Conservation (phyloP, 202 grass and related monocot genomes). For the Hordeum pubiflorum region DNA sequence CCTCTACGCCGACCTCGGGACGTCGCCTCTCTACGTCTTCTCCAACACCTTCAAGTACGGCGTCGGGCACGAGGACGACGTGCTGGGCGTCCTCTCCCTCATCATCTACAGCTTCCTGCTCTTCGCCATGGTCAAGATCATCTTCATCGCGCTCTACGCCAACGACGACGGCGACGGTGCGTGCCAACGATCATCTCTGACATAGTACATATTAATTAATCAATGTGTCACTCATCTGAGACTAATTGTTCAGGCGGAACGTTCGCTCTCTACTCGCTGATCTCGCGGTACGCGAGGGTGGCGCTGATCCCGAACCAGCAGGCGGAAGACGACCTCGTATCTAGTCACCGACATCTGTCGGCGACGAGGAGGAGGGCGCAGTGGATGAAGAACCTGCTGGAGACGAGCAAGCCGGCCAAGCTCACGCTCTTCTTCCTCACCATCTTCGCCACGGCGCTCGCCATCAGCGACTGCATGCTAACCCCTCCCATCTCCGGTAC, state of each 20-base stretch:
- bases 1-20: constrained; percentile 60
- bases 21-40: constrained; percentile 55
- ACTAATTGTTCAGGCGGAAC: constrained; percentile 43
- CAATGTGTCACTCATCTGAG: not conserved
- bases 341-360: constrained; percentile 33
- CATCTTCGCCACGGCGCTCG: constrained; percentile 58
- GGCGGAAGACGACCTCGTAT: constrained; percentile 54
- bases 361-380: constrained; percentile 37
- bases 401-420: constrained; percentile 29
- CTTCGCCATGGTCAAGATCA: constrained; percentile 51
- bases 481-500: constrained; percentile 67
- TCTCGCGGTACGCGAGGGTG: constrained; percentile 63
- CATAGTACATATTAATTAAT: not conserved
- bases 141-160: constrained; percentile 56
- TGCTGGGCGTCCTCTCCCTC: constrained; percentile 56
- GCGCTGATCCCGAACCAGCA: constrained; percentile 65
- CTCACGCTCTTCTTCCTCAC: constrained; percentile 46
- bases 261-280: constrained; percentile 71
- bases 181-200: not conserved
- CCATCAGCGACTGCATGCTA: constrained; percentile 65
- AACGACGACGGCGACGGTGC: constrained; percentile 53
- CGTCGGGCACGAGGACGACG: constrained; percentile 26
- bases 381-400: constrained; percentile 56
- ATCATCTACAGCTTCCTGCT: constrained; percentile 57
- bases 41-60: constrained; percentile 44